phyloP scores from a whole-genome alignment of 1,284 basidiomycete genomes.

The Lentinula novae-zelandiae region DNA sequence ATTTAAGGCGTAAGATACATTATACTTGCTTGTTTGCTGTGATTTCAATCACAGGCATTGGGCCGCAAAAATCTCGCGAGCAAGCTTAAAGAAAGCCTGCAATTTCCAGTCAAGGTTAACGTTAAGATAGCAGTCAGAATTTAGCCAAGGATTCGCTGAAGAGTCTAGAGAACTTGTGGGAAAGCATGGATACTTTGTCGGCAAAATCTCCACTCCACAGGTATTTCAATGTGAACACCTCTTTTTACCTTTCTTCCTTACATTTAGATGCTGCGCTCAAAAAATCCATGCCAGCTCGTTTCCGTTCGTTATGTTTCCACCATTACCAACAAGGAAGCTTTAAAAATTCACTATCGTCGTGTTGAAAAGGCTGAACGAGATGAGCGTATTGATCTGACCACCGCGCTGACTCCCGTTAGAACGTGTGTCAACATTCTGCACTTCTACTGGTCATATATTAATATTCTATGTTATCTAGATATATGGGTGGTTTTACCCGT shows the following conservation, averaged over 20 bases:
- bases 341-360: conserved; percentile 18
- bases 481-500: conserved; percentile 36
- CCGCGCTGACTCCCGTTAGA: conserved; percentile 33
- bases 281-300: conserved; percentile 1
- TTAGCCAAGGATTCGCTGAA: too few species aligned
- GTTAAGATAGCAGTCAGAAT: too few species aligned
- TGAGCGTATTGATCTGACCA: conserved; percentile 37
- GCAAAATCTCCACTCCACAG: background rate
- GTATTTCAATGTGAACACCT: background rate
- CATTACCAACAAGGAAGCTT: background rate
- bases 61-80: too few species aligned
- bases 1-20: too few species aligned
- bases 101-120: too few species aligned
- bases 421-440: conserved; percentile 26
- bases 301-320: background rate
- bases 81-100: too few species aligned
- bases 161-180: background rate
- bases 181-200: background rate
- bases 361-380: conserved; percentile 38
- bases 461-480: background rate
- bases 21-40: too few species aligned
- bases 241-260: background rate
- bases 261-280: conserved; percentile 2
- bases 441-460: background rate
- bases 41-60: too few species aligned